Evolutionary conservation across 768 basidiomycete species (phyloP).

Genomic region (Leccinum boreale): DNA sequence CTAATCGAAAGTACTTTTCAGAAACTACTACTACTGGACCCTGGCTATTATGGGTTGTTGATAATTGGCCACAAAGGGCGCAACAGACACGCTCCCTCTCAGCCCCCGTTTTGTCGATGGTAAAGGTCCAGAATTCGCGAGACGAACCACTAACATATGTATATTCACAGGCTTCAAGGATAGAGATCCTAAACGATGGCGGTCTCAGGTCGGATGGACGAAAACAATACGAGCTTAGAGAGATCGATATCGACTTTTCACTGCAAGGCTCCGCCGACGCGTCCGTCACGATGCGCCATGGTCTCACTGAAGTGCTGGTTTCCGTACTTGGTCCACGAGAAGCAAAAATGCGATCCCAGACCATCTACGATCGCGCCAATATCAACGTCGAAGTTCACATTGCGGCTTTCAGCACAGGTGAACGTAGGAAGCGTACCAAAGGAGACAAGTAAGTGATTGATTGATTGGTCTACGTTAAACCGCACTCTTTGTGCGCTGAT

Average conservation of each 20-base stretch:
- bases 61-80: too few species aligned
- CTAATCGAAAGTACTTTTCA: too few species aligned
- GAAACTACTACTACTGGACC: too few species aligned
- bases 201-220: constrained; percentile 91
- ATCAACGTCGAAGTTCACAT: constrained; percentile 88
- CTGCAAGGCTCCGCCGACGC: constrained; percentile 81
- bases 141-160: not conserved
- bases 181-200: constrained; percentile 81
- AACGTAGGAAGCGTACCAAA: constrained; percentile 68
- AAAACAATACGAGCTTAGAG: constrained; percentile 87
- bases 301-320: constrained; percentile 84
- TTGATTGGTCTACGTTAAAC: not conserved
- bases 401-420: constrained; percentile 83
- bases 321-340: constrained; percentile 93
- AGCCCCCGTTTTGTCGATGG: constrained; percentile 1
- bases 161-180: constrained; percentile 40
- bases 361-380: constrained; percentile 82
- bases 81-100: too few species aligned
- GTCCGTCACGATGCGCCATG: constrained; percentile 79
- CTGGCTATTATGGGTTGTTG: too few species aligned
- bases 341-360: constrained; percentile 74
- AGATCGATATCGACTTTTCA: constrained; percentile 73
- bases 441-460: constrained; percentile 77
- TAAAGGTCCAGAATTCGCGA: not conserved
- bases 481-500: not conserved